phyloP scores from a whole-genome alignment of 2,329 filamentous ascomycete species.

The Sclerotinia spermophila region DNA sequence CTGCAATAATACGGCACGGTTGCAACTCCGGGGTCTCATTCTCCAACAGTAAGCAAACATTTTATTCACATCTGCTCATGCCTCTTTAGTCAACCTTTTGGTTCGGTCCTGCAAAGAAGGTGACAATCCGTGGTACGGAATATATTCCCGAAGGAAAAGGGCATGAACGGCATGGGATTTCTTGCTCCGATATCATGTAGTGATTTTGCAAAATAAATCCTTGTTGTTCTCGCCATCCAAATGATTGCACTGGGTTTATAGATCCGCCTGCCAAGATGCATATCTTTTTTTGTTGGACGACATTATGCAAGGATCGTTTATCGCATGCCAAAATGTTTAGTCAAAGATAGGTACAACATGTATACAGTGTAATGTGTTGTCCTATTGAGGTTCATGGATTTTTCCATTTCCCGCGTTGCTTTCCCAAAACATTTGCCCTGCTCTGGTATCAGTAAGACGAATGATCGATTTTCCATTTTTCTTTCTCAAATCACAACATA shows the following conservation, averaged over 20 bases:
- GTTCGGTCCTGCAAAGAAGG: not conserved
- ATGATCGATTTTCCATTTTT: not conserved
- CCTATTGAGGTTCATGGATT: conserved; percentile 10
- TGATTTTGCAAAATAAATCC: not conserved
- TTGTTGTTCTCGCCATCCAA: conserved; percentile 1
- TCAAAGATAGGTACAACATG: conserved; percentile 2
- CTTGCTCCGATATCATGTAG: conserved; percentile 7
- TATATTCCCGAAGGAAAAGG: not conserved
- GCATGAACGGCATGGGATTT: not conserved
- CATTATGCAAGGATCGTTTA: conserved; percentile 8
- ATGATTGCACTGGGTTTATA: not conserved
- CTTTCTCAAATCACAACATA: not conserved
- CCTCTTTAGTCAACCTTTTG: not conserved
- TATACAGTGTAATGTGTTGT: conserved; percentile 11
- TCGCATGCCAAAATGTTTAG: conserved; percentile 5
- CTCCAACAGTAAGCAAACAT: conserved; percentile 4
- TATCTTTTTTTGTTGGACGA: not conserved
- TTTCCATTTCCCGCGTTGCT: not conserved
- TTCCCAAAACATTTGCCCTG: not conserved
- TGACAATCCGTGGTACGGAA: conserved; percentile 4
- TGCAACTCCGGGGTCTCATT: not conserved
- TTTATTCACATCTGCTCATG: not conserved
- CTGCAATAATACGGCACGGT: not conserved
- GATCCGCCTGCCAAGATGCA: conserved; percentile 5
- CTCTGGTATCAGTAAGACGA: not conserved